Conservation (phyloP, 345 rosid species). For the Isatis tinctoria region DNA sequence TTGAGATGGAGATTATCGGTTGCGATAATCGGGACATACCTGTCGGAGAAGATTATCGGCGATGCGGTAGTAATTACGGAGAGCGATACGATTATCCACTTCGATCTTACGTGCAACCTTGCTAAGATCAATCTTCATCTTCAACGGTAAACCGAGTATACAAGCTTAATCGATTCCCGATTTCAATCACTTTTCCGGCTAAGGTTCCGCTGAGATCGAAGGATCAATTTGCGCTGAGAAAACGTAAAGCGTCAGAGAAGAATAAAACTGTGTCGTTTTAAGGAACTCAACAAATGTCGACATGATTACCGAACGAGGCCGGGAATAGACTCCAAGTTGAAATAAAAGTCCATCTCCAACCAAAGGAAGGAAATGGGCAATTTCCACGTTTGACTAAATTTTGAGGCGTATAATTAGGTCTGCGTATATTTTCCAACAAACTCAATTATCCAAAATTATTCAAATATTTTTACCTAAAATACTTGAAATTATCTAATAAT, state of each 20-base stretch:
- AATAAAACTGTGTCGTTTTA: constrained; percentile 27
- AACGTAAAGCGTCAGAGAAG: constrained; percentile 14
- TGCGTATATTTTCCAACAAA: too few relatives aligned
- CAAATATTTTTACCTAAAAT: too few relatives aligned
- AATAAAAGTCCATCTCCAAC: not conserved
- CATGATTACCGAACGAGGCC: constrained; percentile 1
- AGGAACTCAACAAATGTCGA: constrained; percentile 22
- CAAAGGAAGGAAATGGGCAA: not conserved
- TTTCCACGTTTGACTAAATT: not conserved
- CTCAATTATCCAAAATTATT: too few relatives aligned
- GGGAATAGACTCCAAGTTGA: not conserved
- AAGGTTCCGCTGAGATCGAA: not conserved
- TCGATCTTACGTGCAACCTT: constrained; percentile 58
- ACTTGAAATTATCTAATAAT: too few relatives aligned
- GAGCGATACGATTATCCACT: constrained; percentile 81
- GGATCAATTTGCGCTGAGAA: not conserved
- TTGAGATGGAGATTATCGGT: not conserved
- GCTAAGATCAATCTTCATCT: constrained; percentile 70
- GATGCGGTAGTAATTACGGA: constrained; percentile 73
- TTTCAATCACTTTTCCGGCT: constrained; percentile 16
- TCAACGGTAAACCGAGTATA: not conserved
- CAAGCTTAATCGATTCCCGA: not conserved
- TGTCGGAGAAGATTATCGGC: constrained; percentile 92
- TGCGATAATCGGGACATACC: constrained; percentile 35
- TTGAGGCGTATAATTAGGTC: not conserved